A percentile compares a stretch with the other conserved stretches of the same genome.
These are phyloP conservation scores for Talinum fruticosum DNA, from an alignment of 148 eudicot species.

Conservation along the genomic window DNA sequence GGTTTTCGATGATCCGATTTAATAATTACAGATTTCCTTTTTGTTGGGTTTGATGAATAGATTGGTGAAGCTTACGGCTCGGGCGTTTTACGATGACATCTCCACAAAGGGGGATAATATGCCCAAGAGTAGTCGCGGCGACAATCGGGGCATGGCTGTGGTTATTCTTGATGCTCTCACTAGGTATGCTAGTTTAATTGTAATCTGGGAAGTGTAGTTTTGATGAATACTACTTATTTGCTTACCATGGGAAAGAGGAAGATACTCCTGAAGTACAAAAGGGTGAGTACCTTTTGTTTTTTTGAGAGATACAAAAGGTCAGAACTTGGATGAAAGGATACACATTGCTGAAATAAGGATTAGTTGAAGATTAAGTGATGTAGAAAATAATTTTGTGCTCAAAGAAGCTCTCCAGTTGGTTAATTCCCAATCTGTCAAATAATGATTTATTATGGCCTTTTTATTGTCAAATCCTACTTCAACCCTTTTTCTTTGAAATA, in stretches of 20 bases:
- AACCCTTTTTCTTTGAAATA: too few species aligned
- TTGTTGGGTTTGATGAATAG: constrained; percentile 28
- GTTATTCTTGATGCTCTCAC: constrained; percentile 95
- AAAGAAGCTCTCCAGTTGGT: too few species aligned
- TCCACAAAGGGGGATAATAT: constrained; percentile 85
- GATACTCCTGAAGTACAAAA: neutral
- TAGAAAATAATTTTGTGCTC: too few species aligned
- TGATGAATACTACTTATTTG: neutral
- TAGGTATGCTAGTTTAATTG: constrained; percentile 35
- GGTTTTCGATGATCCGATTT: neutral
- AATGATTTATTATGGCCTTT: too few species aligned
- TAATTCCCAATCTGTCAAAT: too few species aligned
- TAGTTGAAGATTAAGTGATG: too few species aligned
- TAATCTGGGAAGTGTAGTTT: too few species aligned
- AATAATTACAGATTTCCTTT: neutral
- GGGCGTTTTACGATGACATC: constrained; percentile 89
- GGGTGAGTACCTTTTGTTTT: too few species aligned
- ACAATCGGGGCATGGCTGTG: constrained; percentile 89
- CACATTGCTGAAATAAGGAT: neutral
- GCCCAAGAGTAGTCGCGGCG: constrained; percentile 69
- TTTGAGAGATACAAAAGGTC: too few species aligned
- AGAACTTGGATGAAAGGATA: too few species aligned
- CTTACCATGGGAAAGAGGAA: neutral
- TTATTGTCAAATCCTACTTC: too few species aligned
- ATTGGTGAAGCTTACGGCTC: constrained; percentile 86